Evolutionary conservation across 306 rosid genomes (phyloP), one percentile per base, ranked within the genome.

Genomic region (Coriaria nepalensis): DNA sequence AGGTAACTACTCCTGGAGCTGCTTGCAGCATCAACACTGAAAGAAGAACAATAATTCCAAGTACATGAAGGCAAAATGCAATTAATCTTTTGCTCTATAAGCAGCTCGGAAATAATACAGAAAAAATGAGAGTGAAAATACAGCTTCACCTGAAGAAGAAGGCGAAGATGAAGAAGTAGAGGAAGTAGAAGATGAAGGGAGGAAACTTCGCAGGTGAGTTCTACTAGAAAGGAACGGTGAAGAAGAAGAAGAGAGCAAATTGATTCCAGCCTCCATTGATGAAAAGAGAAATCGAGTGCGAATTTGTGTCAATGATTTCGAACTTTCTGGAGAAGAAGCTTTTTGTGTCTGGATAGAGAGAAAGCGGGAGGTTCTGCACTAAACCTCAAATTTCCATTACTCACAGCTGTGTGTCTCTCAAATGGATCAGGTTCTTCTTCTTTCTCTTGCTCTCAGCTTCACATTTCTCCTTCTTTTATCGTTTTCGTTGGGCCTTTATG

Each of bases 201-300:
- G 76, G 49, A 68, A 55, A 60, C 62, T 73, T 72, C 73, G 57
- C 37, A 55, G 74, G 47, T 72, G 83, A 65, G 64, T 65, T 74
- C 81, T 20, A 20, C 29, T 74, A 9, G 73, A 48, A 63, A 76
- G 80, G 56, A 81, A 76, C 7, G 77, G 68, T 14, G 82, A 70
- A 45, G 87, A 62, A 45, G 87, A 62, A 0, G 87, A 54, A 51
- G 62, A 86, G 44, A 86, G 67, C 62, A 86, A 67, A 46, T 36
- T 73, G 57, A 71, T 73, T 56, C 80, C 78, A 42, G 73, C 85
- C 63, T 86, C 96, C 96, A 86, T 86, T 41, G 13, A 44, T 14
- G 36, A 34, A 47, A 64, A 29, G 13, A 7, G 12, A 55, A 20
- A 40, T 48, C 52, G 40, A 6, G 13, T 0, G 13, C 36, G 54